Evolutionary conservation across 345 rosid genomes (phyloP), one percentile per base, ranked within the genome.

Genomic region (Bretschneidera sinensis): DNA sequence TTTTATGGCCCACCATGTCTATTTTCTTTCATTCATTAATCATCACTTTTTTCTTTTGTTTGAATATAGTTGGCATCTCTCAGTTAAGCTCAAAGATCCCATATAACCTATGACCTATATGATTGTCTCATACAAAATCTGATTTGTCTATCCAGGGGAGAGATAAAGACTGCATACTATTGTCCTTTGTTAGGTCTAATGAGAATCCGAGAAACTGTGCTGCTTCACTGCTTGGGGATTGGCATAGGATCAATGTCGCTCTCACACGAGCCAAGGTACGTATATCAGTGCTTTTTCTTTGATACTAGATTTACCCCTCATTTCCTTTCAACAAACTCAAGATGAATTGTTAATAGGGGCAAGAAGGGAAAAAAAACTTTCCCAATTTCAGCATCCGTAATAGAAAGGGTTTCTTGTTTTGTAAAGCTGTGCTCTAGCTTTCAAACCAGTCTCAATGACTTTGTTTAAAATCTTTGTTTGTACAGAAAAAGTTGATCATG

Each of bases 241-340:
- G 98, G 98, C 98, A 87, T 69, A 77, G 98, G 79, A 89, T 89
- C 67, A 92, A 94, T 59, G 99, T 94, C 21, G 97, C 99, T 56
- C 64, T 94, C 48, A 86, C 98, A 1, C 82, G 97, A 35, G 97
- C 98, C 49, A 92, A 89, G 98, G 98, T 87, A 56, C 31, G 67
- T 45, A 28, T 17, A 4, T 14, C 16, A 11, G 2, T 48, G 6
- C 22, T 17, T n/a, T 17, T n/a, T 6, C 13, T 48, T 1, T 20
- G 22, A 48, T 39, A 39, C 4, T 28, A 2, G 10, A 39, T 15
- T 33, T 57, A 13, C 33, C 24, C 16, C 23, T 33, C 31, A 35
- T 52, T 62, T 18, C 5, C 22, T n/a, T 48, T n/a, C 48, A 57
- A 14, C 43, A 21, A 33, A 20, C 45, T 18, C 24, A 13, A 15